Evolutionary conservation across 2,329 filamentous ascomycete species (phyloP).

Genomic region (Gremmenia infestans): DNA sequence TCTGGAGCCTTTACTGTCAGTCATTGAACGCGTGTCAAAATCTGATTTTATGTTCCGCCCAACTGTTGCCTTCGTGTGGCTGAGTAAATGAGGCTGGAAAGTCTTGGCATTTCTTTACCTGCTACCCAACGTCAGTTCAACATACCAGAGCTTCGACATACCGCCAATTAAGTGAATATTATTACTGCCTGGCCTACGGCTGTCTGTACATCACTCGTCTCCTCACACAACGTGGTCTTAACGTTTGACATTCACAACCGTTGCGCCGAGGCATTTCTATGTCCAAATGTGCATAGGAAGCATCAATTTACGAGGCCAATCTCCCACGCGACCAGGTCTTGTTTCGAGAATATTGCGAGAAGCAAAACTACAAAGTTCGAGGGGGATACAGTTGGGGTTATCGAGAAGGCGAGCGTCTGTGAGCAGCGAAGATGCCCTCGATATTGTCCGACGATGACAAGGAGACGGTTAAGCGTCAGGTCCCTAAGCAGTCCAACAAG

Average conservation of each 20-base stretch:
- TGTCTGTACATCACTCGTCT: neutral
- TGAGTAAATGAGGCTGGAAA: slow-evolving; percentile 1
- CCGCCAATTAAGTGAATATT: neutral
- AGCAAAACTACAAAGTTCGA: slow-evolving; percentile 15
- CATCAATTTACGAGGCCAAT: slow-evolving; percentile 22
- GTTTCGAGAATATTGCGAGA: slow-evolving; percentile 16
- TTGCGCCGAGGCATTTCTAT: slow-evolving; percentile 4
- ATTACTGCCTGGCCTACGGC: neutral
- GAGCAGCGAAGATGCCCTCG: slow-evolving; percentile 29
- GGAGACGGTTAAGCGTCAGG: slow-evolving; percentile 89
- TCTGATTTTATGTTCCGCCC: neutral
- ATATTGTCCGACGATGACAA: slow-evolving; percentile 89
- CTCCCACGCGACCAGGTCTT: slow-evolving; percentile 24
- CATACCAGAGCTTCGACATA: neutral
- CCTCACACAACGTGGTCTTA: neutral
- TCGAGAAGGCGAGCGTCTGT: slow-evolving; percentile 1
- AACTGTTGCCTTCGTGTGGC: slow-evolving; percentile 1
- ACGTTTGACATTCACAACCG: neutral
- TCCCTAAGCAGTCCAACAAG: slow-evolving; percentile 94
- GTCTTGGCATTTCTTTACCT: neutral
- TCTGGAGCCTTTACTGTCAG: no score
- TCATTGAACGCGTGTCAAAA: neutral
- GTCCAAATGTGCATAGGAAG: slow-evolving; percentile 24
- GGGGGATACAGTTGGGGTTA: neutral
- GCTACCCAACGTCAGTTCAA: no score